Evolutionary conservation across 2,329 filamentous ascomycete genomes (phyloP).

Genomic region (Emergomyces pasteurianus): DNA sequence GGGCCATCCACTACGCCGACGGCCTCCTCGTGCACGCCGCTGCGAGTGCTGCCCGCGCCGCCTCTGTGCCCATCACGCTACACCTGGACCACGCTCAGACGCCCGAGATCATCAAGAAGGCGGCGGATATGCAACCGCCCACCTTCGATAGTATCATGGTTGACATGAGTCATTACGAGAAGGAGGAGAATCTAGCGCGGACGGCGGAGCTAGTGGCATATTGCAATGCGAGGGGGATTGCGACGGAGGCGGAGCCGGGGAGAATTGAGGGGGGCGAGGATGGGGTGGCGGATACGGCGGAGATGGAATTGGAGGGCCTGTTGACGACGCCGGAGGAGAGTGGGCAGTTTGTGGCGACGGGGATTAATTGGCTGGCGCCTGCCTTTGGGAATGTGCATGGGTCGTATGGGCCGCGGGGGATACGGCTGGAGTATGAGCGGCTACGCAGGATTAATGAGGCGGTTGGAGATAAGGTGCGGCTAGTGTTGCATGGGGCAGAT

Average conservation of each 20-base stretch:
- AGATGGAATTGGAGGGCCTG: conserved; percentile 49
- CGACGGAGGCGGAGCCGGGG: conserved; percentile 59
- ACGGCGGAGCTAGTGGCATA: conserved; percentile 52
- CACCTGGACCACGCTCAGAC: conserved; percentile 58
- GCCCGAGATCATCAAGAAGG: conserved; percentile 48
- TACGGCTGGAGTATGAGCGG: conserved; percentile 49
- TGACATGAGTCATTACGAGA: conserved; percentile 63
- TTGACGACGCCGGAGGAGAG: conserved; percentile 59
- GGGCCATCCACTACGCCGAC: conserved; percentile 56
- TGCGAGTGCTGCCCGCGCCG: conserved; percentile 44
- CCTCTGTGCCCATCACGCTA: conserved; percentile 48
- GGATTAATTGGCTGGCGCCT: conserved; percentile 62
- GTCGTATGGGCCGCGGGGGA: conserved; percentile 55
- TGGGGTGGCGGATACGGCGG: conserved; percentile 56
- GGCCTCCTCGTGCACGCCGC: conserved; percentile 44
- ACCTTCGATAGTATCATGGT: conserved; percentile 65
- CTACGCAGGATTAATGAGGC: conserved; percentile 38
- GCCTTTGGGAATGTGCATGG: conserved; percentile 69
- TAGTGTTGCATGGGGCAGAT: conserved; percentile 49
- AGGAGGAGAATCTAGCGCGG: conserved; percentile 54
- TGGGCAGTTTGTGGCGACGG: conserved; percentile 56
- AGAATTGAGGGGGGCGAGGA: conserved; percentile 64
- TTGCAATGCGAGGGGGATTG: conserved; percentile 53
- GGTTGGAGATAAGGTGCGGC: conserved; percentile 37
- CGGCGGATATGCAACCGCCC: conserved; percentile 43